Base-by-base conservation (phyloP, 768 basidiomycete species). In the Royoungia palumana region DNA sequence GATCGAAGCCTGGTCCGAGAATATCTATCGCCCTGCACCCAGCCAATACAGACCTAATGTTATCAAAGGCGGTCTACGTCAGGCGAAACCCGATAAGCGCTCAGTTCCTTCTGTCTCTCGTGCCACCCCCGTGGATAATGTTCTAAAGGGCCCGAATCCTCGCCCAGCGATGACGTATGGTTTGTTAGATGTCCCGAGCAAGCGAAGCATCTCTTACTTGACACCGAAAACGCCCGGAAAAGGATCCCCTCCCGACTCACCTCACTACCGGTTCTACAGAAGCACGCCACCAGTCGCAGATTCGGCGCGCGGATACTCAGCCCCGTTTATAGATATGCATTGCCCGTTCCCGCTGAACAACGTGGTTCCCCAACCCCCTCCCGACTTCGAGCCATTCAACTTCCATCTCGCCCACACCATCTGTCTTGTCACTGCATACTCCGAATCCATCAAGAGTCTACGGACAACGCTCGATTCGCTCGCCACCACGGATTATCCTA, bases 401-500 rank as follows among this genome's bases (percentile, higher is more conserved):
- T 99, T 89, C 76, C 94, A 93, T 0, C 82, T 97, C 41, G 87
- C 82, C 1, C 92, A 98, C 68, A 86, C 90, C 5, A 94, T 98
- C 57, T 91, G 92, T 61, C 83, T 98, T 38, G 96, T 99, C 53
- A 99, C 96, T 1, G 96, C 96, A 2, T 99, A 99, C 68, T 96
- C 95, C 0, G 96, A 99, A 69, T 94, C 92, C 4, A 78, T 94
- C 19, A 94, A 96, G 67, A 96, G 96, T 72, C 75, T 99, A 2
- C 82, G 95, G 32, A 99, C 96, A 14, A 99, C 96, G 0, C 76
- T 99, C n/a, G 96, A 99, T 68, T 97, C 96, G 2, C 79, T 99
- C 35, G 93, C 94, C 7, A 98, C 96, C 4, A 97, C 95, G 24
- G 95, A 98, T 69, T 99, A 97, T 64, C 95, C 96, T 28, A 97